Base-by-base conservation (phyloP, 1,139 yeast species). In the Pneumocystis murina region DNA sequence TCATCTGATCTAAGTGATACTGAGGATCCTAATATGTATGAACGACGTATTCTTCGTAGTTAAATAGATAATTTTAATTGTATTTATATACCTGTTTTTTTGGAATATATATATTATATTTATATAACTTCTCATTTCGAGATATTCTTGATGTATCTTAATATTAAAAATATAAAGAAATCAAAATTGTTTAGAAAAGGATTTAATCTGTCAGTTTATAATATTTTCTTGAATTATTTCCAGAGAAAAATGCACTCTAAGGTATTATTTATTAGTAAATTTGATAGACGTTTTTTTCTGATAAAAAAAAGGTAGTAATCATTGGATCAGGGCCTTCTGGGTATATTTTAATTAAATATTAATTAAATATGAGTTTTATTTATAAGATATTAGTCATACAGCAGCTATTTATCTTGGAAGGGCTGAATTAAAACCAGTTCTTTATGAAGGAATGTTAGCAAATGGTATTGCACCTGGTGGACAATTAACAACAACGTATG, bases 401-500 rank as follows among this genome's bases (percentile, higher is more conserved):
- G 97, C 97, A 62, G 97, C 97, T 70, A 88, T 92, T 75, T 92
- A 92, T 77, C 80, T 92, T 67, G 85, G 97, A 39, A 84, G 98
- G 76, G 97, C 97, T 55, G 97, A 92, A 79, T 84, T 90, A 74
- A 85, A 87, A 77, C 97, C 97, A 43, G 85, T 89, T 48, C 76
- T 92, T 70, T 92, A 88, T 77, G 98, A 92, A 78, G 98, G 98
- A 71, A 65, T 65, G 67, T 73, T 92, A 75, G 97, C 98, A 68
- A 92, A 92, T 75, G 97, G 97, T 68, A 83, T 91, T 70, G 97
- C 97, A 62, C 96, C 97, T 39, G 97, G 98, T 71, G 98, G 98
- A 68, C 98, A 92, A 78, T 82, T 92, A 72, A 92, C 97, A 69
- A 92, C 98, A 69, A 92, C 98, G 68, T 92, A 97, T n/a, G 97